phyloP scores from a whole-genome alignment of 169 alveolate species.

The Babesia bigemina region DNA sequence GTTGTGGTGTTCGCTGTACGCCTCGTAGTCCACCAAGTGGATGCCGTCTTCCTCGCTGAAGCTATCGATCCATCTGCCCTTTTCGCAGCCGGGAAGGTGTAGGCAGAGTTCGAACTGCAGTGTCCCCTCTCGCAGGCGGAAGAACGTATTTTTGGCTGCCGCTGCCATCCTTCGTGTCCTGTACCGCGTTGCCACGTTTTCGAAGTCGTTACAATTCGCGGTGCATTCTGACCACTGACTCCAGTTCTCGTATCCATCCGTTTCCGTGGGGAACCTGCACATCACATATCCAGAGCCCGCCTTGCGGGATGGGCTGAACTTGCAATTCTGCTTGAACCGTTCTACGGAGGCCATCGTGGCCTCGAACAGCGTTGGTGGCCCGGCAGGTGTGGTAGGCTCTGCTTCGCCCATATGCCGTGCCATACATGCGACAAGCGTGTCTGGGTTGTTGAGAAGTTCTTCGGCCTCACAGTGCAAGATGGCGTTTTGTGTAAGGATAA shows the following conservation, averaged over 20 bases:
- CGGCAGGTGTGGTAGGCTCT: constrained; percentile 6
- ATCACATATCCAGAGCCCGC: constrained; percentile 68
- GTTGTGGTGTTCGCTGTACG: constrained; percentile 4
- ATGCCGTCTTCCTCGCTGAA: constrained; percentile 10
- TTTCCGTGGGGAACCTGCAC: constrained; percentile 60
- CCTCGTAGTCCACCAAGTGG: constrained; percentile 17
- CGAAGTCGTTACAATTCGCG: constrained; percentile 56
- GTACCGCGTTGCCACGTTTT: constrained; percentile 43
- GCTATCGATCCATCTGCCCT: constrained; percentile 39
- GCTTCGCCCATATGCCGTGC: constrained; percentile 9
- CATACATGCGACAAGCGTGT: constrained; percentile 15
- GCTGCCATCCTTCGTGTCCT: constrained; percentile 34
- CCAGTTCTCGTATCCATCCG: constrained; percentile 63
- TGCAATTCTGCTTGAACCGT: constrained; percentile 37
- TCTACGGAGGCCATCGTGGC: not conserved
- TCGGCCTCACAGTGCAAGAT: constrained; percentile 32
- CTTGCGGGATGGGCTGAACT: constrained; percentile 16
- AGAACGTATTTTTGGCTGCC: not conserved
- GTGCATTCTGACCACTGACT: constrained; percentile 74
- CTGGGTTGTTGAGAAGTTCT: constrained; percentile 12
- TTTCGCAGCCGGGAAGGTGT: constrained; percentile 41
- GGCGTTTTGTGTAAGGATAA: constrained; percentile 13
- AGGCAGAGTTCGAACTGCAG: constrained; percentile 51
- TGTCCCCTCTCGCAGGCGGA: constrained; percentile 35
- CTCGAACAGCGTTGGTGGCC: not conserved